These are phyloP conservation scores for Euphorbia peplus DNA, from an alignment of 345 rosid genomes.

Conservation along the genomic window DNA sequence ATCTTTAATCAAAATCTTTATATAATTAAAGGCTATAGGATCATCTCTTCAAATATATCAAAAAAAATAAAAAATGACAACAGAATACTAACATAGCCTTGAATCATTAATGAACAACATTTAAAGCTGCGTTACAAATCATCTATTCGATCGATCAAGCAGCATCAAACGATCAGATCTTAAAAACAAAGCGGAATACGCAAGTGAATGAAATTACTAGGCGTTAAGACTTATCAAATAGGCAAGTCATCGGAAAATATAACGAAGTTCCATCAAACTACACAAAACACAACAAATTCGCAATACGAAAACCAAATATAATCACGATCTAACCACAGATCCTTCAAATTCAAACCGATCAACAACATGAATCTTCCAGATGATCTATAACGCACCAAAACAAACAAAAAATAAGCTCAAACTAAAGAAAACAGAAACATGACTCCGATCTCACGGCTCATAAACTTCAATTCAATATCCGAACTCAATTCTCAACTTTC, in stretches of 20 bases:
- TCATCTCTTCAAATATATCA: not conserved
- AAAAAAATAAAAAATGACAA: not conserved
- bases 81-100: not conserved
- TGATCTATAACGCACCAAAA: not conserved
- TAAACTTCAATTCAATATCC: not conserved
- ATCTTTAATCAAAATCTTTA: not conserved
- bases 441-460: not conserved
- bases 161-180: not conserved
- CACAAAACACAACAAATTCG: not conserved
- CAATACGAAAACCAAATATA: not conserved
- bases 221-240: not conserved
- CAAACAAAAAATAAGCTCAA: not conserved
- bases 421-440: not conserved
- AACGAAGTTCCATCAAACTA: not conserved
- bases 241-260: not conserved
- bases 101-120: not conserved
- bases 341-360: not conserved
- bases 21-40: not conserved
- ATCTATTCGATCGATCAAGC: not conserved
- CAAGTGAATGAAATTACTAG: not conserved
- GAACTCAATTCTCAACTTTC: not conserved
- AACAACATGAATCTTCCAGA: not conserved
- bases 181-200: not conserved
- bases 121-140: not conserved
- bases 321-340: not conserved